These are phyloP conservation scores for Monosporascus sp. DNA, from an alignment of 2,329 filamentous ascomycete genomes.

Conservation along the genomic window DNA sequence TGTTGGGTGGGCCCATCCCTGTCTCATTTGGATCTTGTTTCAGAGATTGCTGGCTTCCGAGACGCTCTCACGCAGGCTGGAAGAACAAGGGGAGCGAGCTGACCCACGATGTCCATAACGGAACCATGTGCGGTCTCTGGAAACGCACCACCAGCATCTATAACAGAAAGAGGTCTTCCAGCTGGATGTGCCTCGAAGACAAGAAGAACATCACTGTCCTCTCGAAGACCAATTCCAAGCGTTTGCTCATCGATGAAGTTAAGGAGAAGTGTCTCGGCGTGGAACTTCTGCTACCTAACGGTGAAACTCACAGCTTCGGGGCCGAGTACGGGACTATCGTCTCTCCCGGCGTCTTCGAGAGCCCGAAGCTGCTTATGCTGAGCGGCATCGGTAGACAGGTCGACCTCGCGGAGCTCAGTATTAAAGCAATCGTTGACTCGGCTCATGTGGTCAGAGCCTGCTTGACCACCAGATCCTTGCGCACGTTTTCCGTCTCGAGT, in stretches of 20 bases:
- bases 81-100: conserved; percentile 41
- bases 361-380: conserved; percentile 60
- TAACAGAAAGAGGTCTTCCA: conserved; percentile 47
- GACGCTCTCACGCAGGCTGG: conserved; percentile 48
- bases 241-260: conserved; percentile 44
- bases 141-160: conserved; percentile 53
- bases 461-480: conserved; percentile 55
- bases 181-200: conserved; percentile 43
- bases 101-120: conserved; percentile 51
- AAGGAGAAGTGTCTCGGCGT: conserved; percentile 38
- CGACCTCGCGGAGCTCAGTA: conserved; percentile 49
- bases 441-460: conserved; percentile 59
- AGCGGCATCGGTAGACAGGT: conserved; percentile 54
- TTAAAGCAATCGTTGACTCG: conserved; percentile 48
- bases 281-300: conserved; percentile 36
- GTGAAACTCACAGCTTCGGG: conserved; percentile 37
- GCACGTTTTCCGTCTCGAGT: conserved; percentile 40
- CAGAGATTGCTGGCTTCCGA: conserved; percentile 46
- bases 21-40: conserved; percentile 49
- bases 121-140: conserved; percentile 47
- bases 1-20: conserved; percentile 42
- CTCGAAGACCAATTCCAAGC: conserved; percentile 43
- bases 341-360: conserved; percentile 53
- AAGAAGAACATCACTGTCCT: conserved; percentile 53
- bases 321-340: conserved; percentile 46